Evolutionary conservation across 495 filamentous ascomycete species (phyloP).

Genomic region (Hypoxylon rickii): DNA sequence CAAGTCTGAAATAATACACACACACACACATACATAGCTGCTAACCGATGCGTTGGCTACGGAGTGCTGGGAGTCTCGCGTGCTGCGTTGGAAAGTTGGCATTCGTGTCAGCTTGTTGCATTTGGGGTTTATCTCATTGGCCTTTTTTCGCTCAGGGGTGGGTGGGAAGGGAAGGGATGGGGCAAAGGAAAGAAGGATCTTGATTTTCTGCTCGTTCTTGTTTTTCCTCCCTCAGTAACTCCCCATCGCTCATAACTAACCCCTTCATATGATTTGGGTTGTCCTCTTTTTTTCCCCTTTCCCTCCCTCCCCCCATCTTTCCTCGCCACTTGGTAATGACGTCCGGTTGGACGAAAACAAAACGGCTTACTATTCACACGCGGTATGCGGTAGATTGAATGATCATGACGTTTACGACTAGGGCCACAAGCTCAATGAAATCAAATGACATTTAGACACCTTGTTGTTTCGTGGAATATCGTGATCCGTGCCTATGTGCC

Average conservation of each 20-base stretch:
- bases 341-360: conserved; percentile 30
- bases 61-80: conserved; percentile 1
- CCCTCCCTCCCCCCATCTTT: conserved; percentile 35
- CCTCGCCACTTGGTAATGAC: conserved; percentile 33
- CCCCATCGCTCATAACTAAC: too few species aligned
- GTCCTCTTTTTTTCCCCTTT: too few species aligned
- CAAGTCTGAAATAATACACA: conserved; percentile 3
- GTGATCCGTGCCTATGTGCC: conserved; percentile 8
- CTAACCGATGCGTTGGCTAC: conserved; percentile 1
- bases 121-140: conserved; percentile 20
- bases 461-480: conserved; percentile 6
- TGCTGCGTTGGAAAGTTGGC: conserved; percentile 11
- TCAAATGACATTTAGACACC: conserved; percentile 21
- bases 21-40: too few species aligned
- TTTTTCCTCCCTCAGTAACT: too few species aligned
- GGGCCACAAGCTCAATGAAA: conserved; percentile 20
- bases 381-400: conserved; percentile 33
- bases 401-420: conserved; percentile 36
- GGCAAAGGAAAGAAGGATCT: too few species aligned
- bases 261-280: conserved; percentile 31
- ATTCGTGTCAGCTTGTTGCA: conserved; percentile 19
- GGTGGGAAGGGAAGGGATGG: too few species aligned
- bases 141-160: conserved; percentile 4
- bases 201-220: too few species aligned
- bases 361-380: conserved; percentile 28